phyloP scores from a whole-genome alignment of 768 basidiomycete genomes.

The Suillus variegatus region DNA sequence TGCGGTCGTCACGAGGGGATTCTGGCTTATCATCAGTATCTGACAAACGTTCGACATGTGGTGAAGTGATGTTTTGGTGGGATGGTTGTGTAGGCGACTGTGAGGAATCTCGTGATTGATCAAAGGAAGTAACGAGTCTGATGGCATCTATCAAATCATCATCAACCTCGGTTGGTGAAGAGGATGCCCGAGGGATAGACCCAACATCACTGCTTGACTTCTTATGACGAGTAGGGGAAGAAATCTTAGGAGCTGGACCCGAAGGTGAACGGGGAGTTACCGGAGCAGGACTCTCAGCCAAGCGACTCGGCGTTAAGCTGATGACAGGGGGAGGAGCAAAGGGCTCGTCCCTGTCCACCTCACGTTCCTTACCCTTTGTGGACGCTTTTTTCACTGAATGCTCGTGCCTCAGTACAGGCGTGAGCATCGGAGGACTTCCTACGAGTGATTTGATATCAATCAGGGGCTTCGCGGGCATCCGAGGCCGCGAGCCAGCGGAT shows the following conservation, averaged over 20 bases:
- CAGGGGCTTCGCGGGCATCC: conserved; percentile 44
- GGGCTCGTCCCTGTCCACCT: conserved; percentile 25
- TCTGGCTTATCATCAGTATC: not conserved
- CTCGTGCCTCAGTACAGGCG: conserved; percentile 31
- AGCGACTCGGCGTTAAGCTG: conserved; percentile 19
- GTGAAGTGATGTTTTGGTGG: not conserved
- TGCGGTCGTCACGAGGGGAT: conserved; percentile 18
- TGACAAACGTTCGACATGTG: conserved; percentile 3
- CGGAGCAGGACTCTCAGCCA: conserved; percentile 16
- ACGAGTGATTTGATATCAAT: conserved; percentile 38
- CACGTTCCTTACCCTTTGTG: conserved; percentile 20
- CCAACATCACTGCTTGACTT: conserved; percentile 20
- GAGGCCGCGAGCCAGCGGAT: conserved; percentile 24
- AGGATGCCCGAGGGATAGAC: not conserved
- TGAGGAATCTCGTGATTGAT: conserved; percentile 21
- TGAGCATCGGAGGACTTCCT: conserved; percentile 38
- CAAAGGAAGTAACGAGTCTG: conserved; percentile 30
- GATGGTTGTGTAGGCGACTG: conserved; percentile 10
- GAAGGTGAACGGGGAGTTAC: not conserved
- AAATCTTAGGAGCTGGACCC: not conserved
- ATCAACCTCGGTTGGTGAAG: conserved; percentile 17
- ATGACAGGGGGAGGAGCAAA: conserved; percentile 31
- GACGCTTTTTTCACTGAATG: conserved; percentile 26
- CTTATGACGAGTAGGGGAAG: conserved; percentile 15
- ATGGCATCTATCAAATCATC: conserved; percentile 34